Evolutionary conservation across 345 rosid species (phyloP).

Genomic region (Citrus inodora): DNA sequence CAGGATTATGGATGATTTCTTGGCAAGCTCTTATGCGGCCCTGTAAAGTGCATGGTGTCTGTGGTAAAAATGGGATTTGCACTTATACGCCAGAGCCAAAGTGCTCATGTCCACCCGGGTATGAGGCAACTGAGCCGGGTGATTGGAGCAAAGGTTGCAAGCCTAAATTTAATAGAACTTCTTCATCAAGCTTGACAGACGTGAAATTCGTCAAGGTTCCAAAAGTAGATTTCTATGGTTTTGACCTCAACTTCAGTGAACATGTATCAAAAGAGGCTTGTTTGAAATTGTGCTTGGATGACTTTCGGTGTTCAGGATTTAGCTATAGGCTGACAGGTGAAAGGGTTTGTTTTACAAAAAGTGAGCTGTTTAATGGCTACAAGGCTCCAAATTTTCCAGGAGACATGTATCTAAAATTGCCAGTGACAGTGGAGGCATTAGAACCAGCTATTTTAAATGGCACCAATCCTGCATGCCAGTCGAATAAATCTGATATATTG

Average conservation of each 20-base stretch:
- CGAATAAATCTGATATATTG: neutral
- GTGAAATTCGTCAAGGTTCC: conserved; percentile 25
- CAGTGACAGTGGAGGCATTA: conserved; percentile 7
- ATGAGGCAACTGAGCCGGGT: conserved; percentile 19
- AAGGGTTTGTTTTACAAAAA: conserved; percentile 18
- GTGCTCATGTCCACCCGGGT: conserved; percentile 46
- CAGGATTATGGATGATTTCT: conserved; percentile 32
- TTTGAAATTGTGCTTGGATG: conserved; percentile 25
- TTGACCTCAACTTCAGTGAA: neutral
- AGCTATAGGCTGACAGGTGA: conserved; percentile 21
- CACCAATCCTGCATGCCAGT: conserved; percentile 4
- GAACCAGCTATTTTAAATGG: neutral
- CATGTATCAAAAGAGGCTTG: conserved; percentile 17
- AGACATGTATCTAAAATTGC: conserved; percentile 27
- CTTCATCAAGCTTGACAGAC: conserved; percentile 7
- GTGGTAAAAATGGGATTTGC: conserved; percentile 46
- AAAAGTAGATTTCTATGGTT: conserved; percentile 32
- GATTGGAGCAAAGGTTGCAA: conserved; percentile 48
- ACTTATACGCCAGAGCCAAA: conserved; percentile 27
- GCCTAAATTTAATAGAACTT: conserved; percentile 22
- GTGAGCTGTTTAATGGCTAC: conserved; percentile 32
- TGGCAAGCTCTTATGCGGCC: conserved; percentile 28
- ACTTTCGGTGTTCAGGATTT: conserved; percentile 38
- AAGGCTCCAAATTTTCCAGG: conserved; percentile 25
- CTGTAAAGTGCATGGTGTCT: conserved; percentile 40